Evolutionary conservation across 371 early-diverging fungal genomes (phyloP), one percentile per base, ranked within the genome.

Genomic region (Mortierella sp.): DNA sequence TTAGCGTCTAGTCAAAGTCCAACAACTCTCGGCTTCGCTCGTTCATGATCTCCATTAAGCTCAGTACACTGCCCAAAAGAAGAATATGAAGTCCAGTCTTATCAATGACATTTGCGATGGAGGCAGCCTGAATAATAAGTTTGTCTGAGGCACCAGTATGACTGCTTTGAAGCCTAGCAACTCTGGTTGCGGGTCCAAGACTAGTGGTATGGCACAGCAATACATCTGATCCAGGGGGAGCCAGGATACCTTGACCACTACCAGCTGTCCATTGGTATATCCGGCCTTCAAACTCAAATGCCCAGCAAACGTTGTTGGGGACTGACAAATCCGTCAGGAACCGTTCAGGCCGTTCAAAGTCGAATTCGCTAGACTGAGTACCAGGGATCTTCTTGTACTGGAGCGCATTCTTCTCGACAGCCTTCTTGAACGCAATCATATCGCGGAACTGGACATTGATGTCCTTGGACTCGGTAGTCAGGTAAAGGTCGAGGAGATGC

Each of bases 371-470:
- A 6, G 68, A 23, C 17, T 71, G 68, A 7, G 68, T 64, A 32
- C 57, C 35, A 22, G 67, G 29, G n/a, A 64, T 13, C 29, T 68
- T 68, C 58, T 72, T 71, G 68, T 72, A 68, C 54, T 71, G 67
- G 55, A 77, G 56, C 7, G 72, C 37, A 34, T 72, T 78, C 74
- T 79, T 79, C 35, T 79, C 79, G 17, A 73, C 79, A 9, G 74
- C 79, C 57, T 79, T 79, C 67, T 79, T 79, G 74, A 79, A 79
- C 3, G 79, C 79, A 9, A 73, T 47, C 79, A 79, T 79, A 51
- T 79, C 79, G 8, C 79, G 73, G 67, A 79, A 73, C 51, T 79
- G 79, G 61, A 79, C 79, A n/a, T 66, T 73, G 74, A 79, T 66
- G 29, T 79, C 79, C 67, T 79, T 79, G 2, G 79, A 66, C 12